Evolutionary conservation across 257 asterid genomes (phyloP).

Genomic region (Ophiorrhiza pumila): DNA sequence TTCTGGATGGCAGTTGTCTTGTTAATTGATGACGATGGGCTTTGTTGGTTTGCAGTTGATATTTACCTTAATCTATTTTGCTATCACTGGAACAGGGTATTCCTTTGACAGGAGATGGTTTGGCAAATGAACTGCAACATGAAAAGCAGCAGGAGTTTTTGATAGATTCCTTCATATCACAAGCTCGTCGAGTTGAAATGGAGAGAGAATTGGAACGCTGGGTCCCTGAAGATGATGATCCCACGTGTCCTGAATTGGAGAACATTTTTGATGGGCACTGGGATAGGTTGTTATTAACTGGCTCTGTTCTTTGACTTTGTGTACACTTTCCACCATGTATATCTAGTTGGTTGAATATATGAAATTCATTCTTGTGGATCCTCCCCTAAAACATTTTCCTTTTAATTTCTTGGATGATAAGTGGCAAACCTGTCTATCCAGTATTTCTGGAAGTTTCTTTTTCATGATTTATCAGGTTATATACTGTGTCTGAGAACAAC

Average conservation of each 20-base stretch:
- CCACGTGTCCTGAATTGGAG: slow-evolving; percentile 69
- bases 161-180: slow-evolving; percentile 92
- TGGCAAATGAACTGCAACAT: slow-evolving; percentile 51
- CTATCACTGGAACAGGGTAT: slow-evolving; percentile 62
- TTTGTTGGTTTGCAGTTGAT: slow-evolving; percentile 2
- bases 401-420: not conserved
- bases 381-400: too few species aligned
- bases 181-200: slow-evolving; percentile 51
- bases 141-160: slow-evolving; percentile 76
- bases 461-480: not conserved
- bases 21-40: not conserved
- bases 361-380: not conserved
- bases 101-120: slow-evolving; percentile 57
- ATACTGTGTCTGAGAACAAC: not conserved
- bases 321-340: not conserved
- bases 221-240: slow-evolving; percentile 86
- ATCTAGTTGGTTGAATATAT: not conserved
- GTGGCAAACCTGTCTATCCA: too few species aligned
- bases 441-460: not conserved
- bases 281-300: slow-evolving; percentile 58
- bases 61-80: slow-evolving; percentile 7
- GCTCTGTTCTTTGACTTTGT: slow-evolving; percentile 9
- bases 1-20: not conserved
- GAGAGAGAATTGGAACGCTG: slow-evolving; percentile 87
- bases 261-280: slow-evolving; percentile 73